A percentile compares a stretch with the other conserved stretches of the same genome.
Evolutionary conservation across 2,329 filamentous ascomycete species (phyloP).

Genomic region (Talaromyces sp.): DNA sequence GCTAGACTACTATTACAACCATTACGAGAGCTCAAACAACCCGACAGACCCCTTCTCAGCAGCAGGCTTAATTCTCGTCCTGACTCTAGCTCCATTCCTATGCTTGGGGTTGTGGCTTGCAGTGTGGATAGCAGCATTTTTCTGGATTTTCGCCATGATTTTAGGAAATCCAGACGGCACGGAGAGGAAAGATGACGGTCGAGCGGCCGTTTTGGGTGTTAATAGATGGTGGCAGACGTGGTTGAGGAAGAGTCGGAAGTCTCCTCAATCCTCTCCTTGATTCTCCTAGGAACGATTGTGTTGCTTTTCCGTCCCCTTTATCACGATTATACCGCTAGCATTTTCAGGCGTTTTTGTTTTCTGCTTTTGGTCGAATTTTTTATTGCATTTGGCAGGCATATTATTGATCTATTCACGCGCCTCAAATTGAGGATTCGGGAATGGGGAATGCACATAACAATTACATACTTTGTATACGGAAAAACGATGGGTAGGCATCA

Average conservation of each 20-base stretch:
- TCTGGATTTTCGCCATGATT: slow-evolving; percentile 58
- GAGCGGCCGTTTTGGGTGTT: slow-evolving; percentile 54
- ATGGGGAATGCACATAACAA: background rate
- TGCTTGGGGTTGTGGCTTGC: slow-evolving; percentile 53
- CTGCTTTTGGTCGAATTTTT: too few species aligned
- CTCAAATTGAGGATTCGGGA: background rate
- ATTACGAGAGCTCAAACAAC: slow-evolving; percentile 33
- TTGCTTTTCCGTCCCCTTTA: background rate
- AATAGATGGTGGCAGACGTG: slow-evolving; percentile 58
- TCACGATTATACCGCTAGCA: background rate
- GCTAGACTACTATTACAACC: slow-evolving; percentile 23
- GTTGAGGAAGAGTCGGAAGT: slow-evolving; percentile 38
- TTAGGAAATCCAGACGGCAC: slow-evolving; percentile 58
- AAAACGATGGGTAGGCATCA: background rate
- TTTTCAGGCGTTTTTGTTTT: background rate
- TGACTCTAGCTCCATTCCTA: slow-evolving; percentile 52
- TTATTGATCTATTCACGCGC: background rate
- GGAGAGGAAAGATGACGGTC: slow-evolving; percentile 56
- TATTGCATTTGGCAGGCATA: background rate
- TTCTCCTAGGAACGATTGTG: background rate
- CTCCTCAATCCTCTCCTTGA: background rate
- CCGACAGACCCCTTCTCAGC: slow-evolving; percentile 33
- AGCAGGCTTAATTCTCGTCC: slow-evolving; percentile 45
- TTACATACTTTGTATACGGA: background rate
- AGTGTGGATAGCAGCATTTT: slow-evolving; percentile 55